These are phyloP conservation scores for Helianthus tuberosus DNA, from an alignment of 129 eudicot genomes.

Conservation along the genomic window DNA sequence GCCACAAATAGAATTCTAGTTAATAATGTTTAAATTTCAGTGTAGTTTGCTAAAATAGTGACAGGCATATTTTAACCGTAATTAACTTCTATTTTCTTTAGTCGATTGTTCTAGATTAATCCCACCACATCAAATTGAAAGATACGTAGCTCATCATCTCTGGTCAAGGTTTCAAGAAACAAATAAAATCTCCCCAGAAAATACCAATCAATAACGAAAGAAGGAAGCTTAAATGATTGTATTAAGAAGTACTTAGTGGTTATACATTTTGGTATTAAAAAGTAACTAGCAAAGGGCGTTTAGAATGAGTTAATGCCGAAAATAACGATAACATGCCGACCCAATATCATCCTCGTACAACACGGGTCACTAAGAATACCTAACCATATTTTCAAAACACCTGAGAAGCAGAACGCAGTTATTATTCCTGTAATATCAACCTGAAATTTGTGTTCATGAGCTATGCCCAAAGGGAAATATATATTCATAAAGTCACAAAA, in stretches of 20 bases:
- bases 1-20: slow-evolving; percentile 22
- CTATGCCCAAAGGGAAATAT: neutral
- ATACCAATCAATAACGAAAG: neutral
- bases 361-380: slow-evolving; percentile 1
- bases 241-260: too few relatives aligned
- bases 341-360: neutral
- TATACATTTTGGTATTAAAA: neutral
- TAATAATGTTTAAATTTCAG: neutral
- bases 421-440: slow-evolving; percentile 13
- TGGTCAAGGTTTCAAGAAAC: slow-evolving; percentile 12
- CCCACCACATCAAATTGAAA: slow-evolving; percentile 13
- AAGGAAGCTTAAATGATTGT: neutral
- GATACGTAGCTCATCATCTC: neutral
- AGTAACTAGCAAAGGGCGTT: neutral
- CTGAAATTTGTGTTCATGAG: neutral
- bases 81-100: neutral
- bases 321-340: neutral
- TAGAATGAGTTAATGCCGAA: neutral
- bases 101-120: neutral
- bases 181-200: neutral
- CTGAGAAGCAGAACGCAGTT: neutral
- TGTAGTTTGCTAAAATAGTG: neutral
- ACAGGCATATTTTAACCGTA: slow-evolving; percentile 1
- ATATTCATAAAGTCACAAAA: neutral
- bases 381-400: neutral